These are phyloP conservation scores for Eimeria nieschulzi DNA, from an alignment of 169 alveolate species.

Conservation along the genomic window DNA sequence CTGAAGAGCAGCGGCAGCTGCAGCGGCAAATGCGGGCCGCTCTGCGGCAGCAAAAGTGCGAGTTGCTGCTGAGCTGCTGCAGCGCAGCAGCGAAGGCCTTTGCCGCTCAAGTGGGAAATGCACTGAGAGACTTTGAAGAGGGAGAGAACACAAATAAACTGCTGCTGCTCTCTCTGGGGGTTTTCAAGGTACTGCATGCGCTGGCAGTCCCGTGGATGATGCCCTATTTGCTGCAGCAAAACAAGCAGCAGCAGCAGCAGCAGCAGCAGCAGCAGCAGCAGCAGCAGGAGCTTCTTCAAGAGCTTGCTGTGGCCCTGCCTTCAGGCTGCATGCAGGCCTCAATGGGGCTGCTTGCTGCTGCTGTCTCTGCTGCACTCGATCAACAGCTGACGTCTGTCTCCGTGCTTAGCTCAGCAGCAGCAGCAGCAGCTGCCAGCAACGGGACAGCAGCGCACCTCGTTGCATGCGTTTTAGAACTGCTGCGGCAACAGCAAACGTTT, in stretches of 20 bases:
- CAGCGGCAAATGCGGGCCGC: neutral
- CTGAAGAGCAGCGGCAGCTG: conserved; percentile 1
- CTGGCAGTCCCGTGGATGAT: neutral
- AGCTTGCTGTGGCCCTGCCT: neutral
- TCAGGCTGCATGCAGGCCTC: neutral
- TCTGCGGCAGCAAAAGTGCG: neutral
- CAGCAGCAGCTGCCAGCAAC: neutral
- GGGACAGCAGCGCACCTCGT: neutral
- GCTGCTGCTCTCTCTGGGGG: conserved; percentile 8
- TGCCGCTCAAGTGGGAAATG: conserved; percentile 4
- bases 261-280: conserved; percentile 15
- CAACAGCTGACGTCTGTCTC: neutral
- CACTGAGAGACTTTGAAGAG: neutral
- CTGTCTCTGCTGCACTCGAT: conserved; percentile 30
- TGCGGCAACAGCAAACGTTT: neutral
- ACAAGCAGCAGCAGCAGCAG: neutral
- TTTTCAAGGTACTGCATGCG: neutral
- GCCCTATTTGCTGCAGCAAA: neutral
- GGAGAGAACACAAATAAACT: neutral
- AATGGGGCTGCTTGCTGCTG: conserved; percentile 15
- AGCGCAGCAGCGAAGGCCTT: neutral
- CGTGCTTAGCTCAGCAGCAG: neutral
- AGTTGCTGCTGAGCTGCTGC: neutral
- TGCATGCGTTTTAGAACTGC: neutral
- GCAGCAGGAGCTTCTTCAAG: neutral